Base-by-base conservation (phyloP, 2,329 filamentous ascomycete species). In the Aspergillus hiratsukae region DNA sequence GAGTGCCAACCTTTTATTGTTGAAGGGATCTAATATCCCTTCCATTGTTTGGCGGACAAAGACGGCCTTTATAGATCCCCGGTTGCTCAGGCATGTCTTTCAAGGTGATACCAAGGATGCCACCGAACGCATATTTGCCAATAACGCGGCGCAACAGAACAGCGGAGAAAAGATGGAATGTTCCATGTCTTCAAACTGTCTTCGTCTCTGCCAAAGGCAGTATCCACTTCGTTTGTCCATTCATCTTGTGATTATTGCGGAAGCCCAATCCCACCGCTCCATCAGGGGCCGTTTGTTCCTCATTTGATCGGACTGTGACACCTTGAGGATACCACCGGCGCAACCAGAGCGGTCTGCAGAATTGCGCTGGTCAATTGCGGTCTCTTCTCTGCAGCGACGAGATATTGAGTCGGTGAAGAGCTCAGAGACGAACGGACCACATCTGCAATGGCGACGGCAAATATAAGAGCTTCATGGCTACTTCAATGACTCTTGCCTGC, bases 291-390 rank as follows among this genome's bases (percentile, higher is more conserved):
- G 53, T 56, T 65, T 58, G 56, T 58, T 61, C 51, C 52, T 31
- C 48, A 51, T 58, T 58, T 40, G 55, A 45, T 48, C 37, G 25
- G 50, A 60, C 56, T 65, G 64, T 66, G 58, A 62, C 57, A 66
- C 64, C 63, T 46, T 56, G n/a, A 53, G 53, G 59, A 61, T 57
- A 55, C 51, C 54, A 58, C 58, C 54, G 54, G 57, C 59, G 57
- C 61, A 61, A 59, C 61, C 55, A 51, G 48, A 57, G 59, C 60
- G 49, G 62, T 63, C 57, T 63, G 31, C 51, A 46, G 51, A 56
- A 49, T 48, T 52, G 49, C 3, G 28, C 31, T 29, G 37, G 53
- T 43, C 48, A 50, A 35, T 29, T 41, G 48, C 37, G 48, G 41
- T 41, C 37, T 37, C 37, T 25, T 40, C 31, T 59, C 55, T 56